Base-by-base conservation (phyloP, 495 filamentous ascomycete genomes). In the Neurospora discreta region DNA sequence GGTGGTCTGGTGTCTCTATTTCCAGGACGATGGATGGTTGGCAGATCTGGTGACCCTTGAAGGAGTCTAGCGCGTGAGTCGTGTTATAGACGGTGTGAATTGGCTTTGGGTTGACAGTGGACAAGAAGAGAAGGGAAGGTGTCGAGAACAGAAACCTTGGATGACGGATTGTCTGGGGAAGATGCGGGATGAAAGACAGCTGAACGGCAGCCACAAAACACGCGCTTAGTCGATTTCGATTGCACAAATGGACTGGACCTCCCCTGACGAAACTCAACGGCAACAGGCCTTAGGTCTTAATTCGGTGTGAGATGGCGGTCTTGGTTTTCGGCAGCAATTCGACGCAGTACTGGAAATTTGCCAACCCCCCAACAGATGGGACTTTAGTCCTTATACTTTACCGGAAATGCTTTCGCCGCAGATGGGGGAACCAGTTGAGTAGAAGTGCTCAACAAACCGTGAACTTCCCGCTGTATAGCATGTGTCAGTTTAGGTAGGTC, bases 121-220 rank as follows among this genome's bases (percentile, higher is more conserved):
- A 60, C 52, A 30, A 18, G 23, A 65, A 65, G 52, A 65, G 52
- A 65, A 65, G 52, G 52, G 52, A 33, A 65, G 52, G 15, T 65
- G 26, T 65, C 52, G 26, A 65, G 26, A 18, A 65, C 52, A 65
- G 52, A 65, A 65, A 65, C 52, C 52, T 33, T 65, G 52, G 52
- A 60, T 16, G 52, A 70, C 41, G 71, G 67, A 68, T 74, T 69
- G 71, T 75, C 73, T 73, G 75, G 74, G 75, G 75, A 70, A 73
- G 67, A 68, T 65, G 71, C 43, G 68, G 73, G 69, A 65, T 71
- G 71, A 46, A 58, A 72, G 71, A 76, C 75, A 76, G 75, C 73
- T 75, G 75, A 76, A 72, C 71, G 73, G 71, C 75, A 72, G 73
- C 73, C 73, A 76, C 75, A 69, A 41, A 71, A 42, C 52, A 65